Conservation (phyloP, 257 asterid species). For the Gentiana straminea region DNA sequence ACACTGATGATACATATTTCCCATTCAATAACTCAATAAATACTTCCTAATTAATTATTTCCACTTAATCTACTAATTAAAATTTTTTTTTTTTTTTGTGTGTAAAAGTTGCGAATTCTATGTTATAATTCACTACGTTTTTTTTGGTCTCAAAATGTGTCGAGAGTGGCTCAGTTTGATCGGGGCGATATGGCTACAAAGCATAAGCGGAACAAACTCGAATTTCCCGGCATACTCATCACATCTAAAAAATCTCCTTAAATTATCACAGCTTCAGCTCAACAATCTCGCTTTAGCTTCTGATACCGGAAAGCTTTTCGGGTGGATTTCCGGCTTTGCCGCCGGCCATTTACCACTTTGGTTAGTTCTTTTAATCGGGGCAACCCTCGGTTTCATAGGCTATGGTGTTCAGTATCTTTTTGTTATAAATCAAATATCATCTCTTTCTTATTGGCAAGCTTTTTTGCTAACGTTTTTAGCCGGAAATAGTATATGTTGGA, state of each 20-base stretch:
- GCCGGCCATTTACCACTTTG: conserved; percentile 54
- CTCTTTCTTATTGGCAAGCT: conserved; percentile 34
- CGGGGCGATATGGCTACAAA: conserved; percentile 64
- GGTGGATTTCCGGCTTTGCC: conserved; percentile 70
- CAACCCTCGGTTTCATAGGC: conserved; percentile 51
- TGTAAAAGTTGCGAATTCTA: no score
- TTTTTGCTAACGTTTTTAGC: conserved; percentile 54
- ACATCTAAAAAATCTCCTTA: conserved; percentile 40
- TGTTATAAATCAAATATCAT: conserved; percentile 14
- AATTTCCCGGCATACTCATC: conserved; percentile 77
- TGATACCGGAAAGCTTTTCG: conserved; percentile 82
- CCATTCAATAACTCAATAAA: no score
- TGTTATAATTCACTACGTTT: no score
- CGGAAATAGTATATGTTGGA: conserved; percentile 76
- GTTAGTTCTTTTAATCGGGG: conserved; percentile 57
- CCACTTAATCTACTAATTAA: no score
- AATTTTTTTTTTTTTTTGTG: no score
- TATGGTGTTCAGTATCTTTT: conserved; percentile 71
- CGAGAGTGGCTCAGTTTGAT: conserved; percentile 64
- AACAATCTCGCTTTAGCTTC: conserved; percentile 76
- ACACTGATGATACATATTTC: no score
- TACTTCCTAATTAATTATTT: no score
- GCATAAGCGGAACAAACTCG: conserved; percentile 66
- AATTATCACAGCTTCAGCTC: conserved; percentile 57
- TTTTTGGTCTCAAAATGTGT: conserved; percentile 20